These are phyloP conservation scores for Boletus huronensis DNA, from an alignment of 768 basidiomycete genomes.

Conservation along the genomic window DNA sequence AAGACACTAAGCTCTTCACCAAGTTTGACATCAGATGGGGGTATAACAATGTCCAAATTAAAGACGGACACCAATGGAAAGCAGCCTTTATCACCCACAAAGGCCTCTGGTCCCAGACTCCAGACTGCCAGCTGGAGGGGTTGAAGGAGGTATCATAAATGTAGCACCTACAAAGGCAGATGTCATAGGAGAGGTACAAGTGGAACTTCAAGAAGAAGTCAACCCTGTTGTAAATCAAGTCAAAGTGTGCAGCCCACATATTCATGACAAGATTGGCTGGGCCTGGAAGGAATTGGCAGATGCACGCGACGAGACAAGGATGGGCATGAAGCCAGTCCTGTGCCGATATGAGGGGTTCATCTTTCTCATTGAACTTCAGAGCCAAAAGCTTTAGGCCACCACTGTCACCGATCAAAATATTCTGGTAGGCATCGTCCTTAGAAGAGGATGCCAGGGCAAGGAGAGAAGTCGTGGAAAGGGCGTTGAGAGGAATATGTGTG, in stretches of 20 bases:
- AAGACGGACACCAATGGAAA: too few relatives aligned
- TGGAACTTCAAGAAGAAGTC: neutral
- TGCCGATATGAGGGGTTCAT: fast-evolving
- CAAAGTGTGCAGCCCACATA: neutral
- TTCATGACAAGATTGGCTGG: fast-evolving
- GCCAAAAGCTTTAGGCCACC: too few relatives aligned
- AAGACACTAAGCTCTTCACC: too few relatives aligned
- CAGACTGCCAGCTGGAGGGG: too few relatives aligned
- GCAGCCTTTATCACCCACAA: too few relatives aligned
- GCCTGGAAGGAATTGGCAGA: neutral
- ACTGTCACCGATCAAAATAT: fast-evolving
- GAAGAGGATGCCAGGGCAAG: neutral
- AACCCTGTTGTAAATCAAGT: neutral
- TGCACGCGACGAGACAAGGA: neutral
- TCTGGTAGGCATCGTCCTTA: too few relatives aligned
- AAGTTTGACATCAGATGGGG: too few relatives aligned
- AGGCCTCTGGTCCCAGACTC: too few relatives aligned
- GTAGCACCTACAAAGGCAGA: too few relatives aligned
- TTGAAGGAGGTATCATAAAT: too few relatives aligned
- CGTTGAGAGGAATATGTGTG: neutral
- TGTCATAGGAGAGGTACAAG: neutral
- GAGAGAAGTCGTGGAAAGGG: too few relatives aligned
- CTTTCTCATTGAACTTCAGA: neutral
- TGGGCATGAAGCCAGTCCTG: neutral
- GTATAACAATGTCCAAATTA: too few relatives aligned